Percentiles rank a stretch among this genome's conserved stretches.
phyloP scores from a whole-genome alignment of 306 rosid species.

The Pyrus communis region DNA sequence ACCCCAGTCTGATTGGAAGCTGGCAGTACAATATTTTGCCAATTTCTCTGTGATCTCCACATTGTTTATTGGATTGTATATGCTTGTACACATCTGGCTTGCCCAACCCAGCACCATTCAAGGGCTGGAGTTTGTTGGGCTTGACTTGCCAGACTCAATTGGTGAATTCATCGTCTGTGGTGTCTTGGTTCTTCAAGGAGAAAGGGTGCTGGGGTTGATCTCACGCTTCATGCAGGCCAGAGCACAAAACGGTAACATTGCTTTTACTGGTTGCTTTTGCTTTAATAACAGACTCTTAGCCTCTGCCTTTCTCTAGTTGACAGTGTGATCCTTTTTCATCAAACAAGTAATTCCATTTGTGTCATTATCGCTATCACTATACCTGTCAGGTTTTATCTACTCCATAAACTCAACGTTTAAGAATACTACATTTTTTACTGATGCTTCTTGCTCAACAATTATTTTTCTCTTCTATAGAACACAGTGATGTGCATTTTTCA shows the following conservation, averaged over 20 bases:
- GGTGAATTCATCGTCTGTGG: slow-evolving; percentile 82
- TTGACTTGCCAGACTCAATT: slow-evolving; percentile 92
- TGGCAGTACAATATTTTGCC: slow-evolving; percentile 74
- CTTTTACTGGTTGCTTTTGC: neutral
- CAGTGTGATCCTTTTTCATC: neutral
- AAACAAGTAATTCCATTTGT: neutral
- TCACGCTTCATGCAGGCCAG: slow-evolving; percentile 94
- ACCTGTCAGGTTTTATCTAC: neutral
- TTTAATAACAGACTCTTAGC: neutral
- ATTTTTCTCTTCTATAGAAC: neutral
- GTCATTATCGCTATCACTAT: neutral
- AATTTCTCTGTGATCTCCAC: slow-evolving; percentile 65
- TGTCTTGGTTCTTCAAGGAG: slow-evolving; percentile 84
- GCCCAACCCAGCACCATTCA: slow-evolving; percentile 65
- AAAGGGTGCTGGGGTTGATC: slow-evolving; percentile 66
- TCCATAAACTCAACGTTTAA: neutral
- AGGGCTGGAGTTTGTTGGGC: slow-evolving; percentile 92
- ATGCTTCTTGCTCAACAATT: neutral
- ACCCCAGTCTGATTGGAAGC: slow-evolving; percentile 60
- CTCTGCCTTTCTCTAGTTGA: neutral
- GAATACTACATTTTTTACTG: neutral
- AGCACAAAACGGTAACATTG: slow-evolving; percentile 58
- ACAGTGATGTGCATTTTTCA: neutral
- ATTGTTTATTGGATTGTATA: slow-evolving; percentile 60
- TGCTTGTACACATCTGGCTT: slow-evolving; percentile 76